A percentile compares a stretch with the other conserved stretches of the same genome.
These are phyloP conservation scores for Alisma plantagoaquatica DNA, from an alignment of 106 monocot species.

Conservation along the genomic window DNA sequence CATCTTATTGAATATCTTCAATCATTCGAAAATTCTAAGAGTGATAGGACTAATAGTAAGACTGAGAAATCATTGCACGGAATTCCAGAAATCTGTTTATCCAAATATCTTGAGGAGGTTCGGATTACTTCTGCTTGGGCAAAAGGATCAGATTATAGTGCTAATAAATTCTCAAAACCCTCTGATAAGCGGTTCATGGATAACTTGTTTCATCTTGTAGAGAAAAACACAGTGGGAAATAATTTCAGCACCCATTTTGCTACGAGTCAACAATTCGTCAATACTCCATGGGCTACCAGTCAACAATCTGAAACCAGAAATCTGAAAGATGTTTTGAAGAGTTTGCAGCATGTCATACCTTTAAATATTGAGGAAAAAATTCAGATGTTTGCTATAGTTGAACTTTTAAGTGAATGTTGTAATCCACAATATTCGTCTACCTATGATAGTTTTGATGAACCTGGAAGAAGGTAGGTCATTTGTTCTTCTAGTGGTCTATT, in stretches of 20 bases:
- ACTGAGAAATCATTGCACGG: constrained; percentile 9
- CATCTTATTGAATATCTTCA: constrained; percentile 55
- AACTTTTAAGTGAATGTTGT: constrained; percentile 59
- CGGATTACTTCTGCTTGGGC: not conserved
- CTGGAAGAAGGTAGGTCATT: constrained; percentile 64
- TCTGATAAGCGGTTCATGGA: constrained; percentile 15
- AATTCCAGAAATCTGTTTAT: constrained; percentile 47
- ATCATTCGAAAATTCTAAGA: constrained; percentile 17
- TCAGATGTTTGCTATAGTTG: constrained; percentile 51
- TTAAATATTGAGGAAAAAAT: constrained; percentile 39
- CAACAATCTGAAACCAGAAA: constrained; percentile 39
- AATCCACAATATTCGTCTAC: constrained; percentile 43
- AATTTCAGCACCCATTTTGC: constrained; percentile 1
- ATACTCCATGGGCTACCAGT: constrained; percentile 10
- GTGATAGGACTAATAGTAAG: not conserved
- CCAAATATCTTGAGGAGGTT: constrained; percentile 36
- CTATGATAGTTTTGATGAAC: constrained; percentile 79
- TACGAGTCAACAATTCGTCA: no score
- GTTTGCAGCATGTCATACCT: constrained; percentile 6
- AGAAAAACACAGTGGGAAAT: constrained; percentile 9
- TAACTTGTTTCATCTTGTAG: constrained; percentile 20
- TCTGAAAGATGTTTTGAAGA: constrained; percentile 31
- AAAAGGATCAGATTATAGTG: constrained; percentile 59
- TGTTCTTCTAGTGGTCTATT: not conserved
- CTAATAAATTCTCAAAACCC: constrained; percentile 15